Evolutionary conservation across 805 yeast species (phyloP), one percentile per base, ranked within the genome.

Genomic region (Candida qinlingensis): DNA sequence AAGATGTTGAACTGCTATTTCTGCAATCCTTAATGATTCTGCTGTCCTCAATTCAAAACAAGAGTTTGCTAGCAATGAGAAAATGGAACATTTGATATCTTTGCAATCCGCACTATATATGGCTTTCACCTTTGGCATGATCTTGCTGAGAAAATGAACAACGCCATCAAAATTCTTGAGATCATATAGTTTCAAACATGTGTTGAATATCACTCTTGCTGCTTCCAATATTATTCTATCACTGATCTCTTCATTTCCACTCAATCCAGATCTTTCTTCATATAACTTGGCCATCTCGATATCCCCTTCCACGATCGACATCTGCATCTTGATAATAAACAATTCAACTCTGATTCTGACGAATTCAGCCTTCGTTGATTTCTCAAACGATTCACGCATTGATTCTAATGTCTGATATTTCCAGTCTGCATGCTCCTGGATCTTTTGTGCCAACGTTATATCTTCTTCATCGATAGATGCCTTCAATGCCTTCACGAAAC

Each of bases 261-360:
- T 44, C n/a, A 51, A 26, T 10, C 54, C 58, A 2, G 69, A 62
- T 45, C 68, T 65, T 8, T 58, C 56, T 31, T 66, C 65, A 50
- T 66, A 69, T 29, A 68, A 56, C 39, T 59, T 64, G 1, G 75
- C 74, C 53, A 64, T 60, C 39, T 65, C 61, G 6, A 60, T 50
- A 48, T 73, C 72, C 4, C 58, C 62, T n/a, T 59, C 61, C 7
- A 52, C 41, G 5, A 70, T 40, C 0, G 67, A 51, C 3, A 57
- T 39, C 47, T 67, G 71, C 56, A 68, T 66, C 46, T 66, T 65
- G 26, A 62, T 45, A 4, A 69, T 37, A 39, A 56, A 62, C 33
- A 64, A 57, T 38, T 72, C 71, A 3, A 62, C 44, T 39, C 51
- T 60, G 9, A 59, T 41, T 28, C 48, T 57, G 25, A 46, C 45